phyloP scores from a whole-genome alignment of 164 flowering plant species.

The Aristolochia californica region DNA sequence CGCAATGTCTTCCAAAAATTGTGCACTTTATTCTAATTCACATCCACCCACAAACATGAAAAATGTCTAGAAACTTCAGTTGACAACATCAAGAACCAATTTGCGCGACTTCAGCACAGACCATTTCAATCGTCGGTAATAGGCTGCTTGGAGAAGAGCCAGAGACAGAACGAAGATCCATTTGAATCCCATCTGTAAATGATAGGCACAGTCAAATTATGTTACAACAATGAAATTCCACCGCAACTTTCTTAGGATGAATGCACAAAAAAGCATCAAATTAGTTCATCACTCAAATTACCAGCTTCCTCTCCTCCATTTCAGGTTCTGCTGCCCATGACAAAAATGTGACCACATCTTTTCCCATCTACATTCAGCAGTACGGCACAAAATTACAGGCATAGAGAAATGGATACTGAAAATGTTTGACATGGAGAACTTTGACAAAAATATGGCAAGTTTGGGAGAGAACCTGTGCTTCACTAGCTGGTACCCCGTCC shows the following conservation, averaged over 20 bases:
- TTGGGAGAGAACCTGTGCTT: slow-evolving; percentile 36
- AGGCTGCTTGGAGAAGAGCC: slow-evolving; percentile 31
- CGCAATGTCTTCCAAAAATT: no score
- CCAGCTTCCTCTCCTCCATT: slow-evolving; percentile 50
- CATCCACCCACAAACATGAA: no score
- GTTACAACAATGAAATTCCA: no score
- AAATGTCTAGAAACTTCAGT: slow-evolving; percentile 7
- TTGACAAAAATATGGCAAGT: neutral
- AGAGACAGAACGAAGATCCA: slow-evolving; percentile 31
- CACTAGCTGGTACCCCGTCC: slow-evolving; percentile 51
- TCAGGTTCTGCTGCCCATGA: slow-evolving; percentile 64
- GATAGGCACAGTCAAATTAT: neutral
- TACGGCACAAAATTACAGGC: neutral
- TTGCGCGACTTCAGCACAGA: slow-evolving; percentile 28
- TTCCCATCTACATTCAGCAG: slow-evolving; percentile 34
- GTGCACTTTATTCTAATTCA: no score
- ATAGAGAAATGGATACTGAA: neutral
- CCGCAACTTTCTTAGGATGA: no score
- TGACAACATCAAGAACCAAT: slow-evolving; percentile 26
- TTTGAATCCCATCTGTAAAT: slow-evolving; percentile 31
- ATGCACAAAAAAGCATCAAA: neutral
- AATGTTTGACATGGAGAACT: neutral
- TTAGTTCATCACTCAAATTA: slow-evolving; percentile 1
- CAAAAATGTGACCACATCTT: slow-evolving; percentile 45
- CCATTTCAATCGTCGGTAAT: slow-evolving; percentile 35